A percentile compares a stretch with the other conserved stretches of the same genome.
Conservation (phyloP, 2,329 filamentous ascomycete genomes). For the Botrytis aclada region DNA sequence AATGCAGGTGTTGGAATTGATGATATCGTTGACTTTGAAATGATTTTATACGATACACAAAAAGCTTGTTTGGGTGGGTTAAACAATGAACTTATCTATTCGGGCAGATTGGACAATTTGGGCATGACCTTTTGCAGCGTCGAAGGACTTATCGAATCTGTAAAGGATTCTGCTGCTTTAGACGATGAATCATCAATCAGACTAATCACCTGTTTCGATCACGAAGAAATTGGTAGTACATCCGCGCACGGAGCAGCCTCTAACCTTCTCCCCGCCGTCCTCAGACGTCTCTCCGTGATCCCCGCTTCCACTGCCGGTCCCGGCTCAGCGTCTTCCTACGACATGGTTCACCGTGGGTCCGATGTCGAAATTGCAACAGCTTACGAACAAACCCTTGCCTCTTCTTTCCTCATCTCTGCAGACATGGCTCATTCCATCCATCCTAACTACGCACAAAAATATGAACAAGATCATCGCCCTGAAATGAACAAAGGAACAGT, state of each 20-base stretch:
- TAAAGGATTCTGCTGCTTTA: constrained; percentile 61
- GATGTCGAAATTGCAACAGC: constrained; percentile 69
- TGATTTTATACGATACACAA: constrained; percentile 96
- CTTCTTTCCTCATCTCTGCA: constrained; percentile 90
- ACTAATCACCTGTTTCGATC: constrained; percentile 91
- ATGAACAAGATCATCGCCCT: constrained; percentile 85
- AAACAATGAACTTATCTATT: constrained; percentile 93
- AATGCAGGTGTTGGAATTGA: constrained; percentile 68
- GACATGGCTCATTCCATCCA: constrained; percentile 98
- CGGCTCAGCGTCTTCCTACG: constrained; percentile 61
- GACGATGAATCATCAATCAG: constrained; percentile 79
- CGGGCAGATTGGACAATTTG: constrained; percentile 90
- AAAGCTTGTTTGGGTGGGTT: constrained; percentile 85
- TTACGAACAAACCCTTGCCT: constrained; percentile 87
- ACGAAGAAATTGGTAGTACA: constrained; percentile 92
- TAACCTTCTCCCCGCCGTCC: constrained; percentile 81
- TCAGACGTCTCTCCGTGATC: constrained; percentile 81
- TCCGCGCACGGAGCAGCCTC: constrained; percentile 93
- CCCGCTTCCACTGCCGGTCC: constrained; percentile 47
- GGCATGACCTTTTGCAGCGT: constrained; percentile 95
- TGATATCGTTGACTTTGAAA: constrained; percentile 87
- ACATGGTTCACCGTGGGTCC: constrained; percentile 48
- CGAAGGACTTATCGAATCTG: constrained; percentile 77
- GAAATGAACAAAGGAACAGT: constrained; percentile 96
- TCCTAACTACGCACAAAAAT: constrained; percentile 90